A percentile compares a stretch with the other conserved stretches of the same genome.
These are phyloP conservation scores for Thielaviopsis ethacetica DNA, from an alignment of 2,329 filamentous ascomycete genomes.

Conservation along the genomic window DNA sequence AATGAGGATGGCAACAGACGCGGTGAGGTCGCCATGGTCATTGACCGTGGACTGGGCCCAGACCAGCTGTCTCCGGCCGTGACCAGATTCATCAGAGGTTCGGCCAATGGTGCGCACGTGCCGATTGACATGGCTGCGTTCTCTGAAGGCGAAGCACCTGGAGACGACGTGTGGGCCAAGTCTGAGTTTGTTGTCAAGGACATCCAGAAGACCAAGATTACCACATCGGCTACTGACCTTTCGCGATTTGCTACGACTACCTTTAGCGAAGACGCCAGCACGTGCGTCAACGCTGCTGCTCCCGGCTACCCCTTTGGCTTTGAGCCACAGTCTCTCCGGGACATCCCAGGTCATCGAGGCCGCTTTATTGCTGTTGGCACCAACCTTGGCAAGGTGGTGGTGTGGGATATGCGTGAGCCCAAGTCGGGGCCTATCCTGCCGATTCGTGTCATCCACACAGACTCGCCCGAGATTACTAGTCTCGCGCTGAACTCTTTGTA, in stretches of 20 bases:
- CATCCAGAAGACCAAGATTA: slow-evolving; percentile 44
- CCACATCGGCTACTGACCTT: slow-evolving; percentile 52
- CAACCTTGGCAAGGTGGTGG: slow-evolving; percentile 53
- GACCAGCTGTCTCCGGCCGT: slow-evolving; percentile 26
- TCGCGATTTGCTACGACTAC: slow-evolving; percentile 59
- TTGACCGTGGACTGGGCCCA: slow-evolving; percentile 55
- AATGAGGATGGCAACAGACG: slow-evolving; percentile 59
- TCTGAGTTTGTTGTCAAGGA: slow-evolving; percentile 39
- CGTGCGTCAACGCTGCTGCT: not conserved
- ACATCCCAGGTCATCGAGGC: slow-evolving; percentile 72
- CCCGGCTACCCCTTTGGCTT: slow-evolving; percentile 2
- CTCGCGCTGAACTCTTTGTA: slow-evolving; percentile 74
- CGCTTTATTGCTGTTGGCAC: slow-evolving; percentile 73
- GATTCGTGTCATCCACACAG: slow-evolving; percentile 70
- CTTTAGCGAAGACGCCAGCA: slow-evolving; percentile 48
- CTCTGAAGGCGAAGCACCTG: slow-evolving; percentile 17
- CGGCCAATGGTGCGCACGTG: not conserved
- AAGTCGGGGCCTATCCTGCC: slow-evolving; percentile 39
- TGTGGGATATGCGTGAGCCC: slow-evolving; percentile 68
- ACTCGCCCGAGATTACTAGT: slow-evolving; percentile 74
- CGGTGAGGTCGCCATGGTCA: slow-evolving; percentile 61
- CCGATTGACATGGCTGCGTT: not conserved
- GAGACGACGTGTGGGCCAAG: slow-evolving; percentile 48
- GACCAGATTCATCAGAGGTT: slow-evolving; percentile 26
- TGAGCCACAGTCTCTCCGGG: slow-evolving; percentile 17